Conservation (phyloP, 345 rosid genomes). For the Moricandia moricandioides region DNA sequence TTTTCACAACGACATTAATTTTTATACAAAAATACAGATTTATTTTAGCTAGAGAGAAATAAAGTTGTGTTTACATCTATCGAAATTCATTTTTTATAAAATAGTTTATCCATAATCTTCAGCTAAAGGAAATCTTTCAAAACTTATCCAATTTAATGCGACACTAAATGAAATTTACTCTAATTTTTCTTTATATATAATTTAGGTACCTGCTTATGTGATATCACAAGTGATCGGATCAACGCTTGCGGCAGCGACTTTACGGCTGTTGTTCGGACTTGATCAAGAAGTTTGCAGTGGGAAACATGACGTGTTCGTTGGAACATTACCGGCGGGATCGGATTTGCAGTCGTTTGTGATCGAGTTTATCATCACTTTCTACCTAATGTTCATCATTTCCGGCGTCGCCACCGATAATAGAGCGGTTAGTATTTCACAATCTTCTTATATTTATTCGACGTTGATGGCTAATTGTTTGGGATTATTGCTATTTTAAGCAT, state of each 20-base stretch:
- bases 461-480: background rate
- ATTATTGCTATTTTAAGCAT: background rate
- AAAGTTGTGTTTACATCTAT: background rate
- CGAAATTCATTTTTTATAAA: background rate
- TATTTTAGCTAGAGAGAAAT: background rate
- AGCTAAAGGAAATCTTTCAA: background rate
- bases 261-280: constrained; percentile 56
- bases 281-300: constrained; percentile 46
- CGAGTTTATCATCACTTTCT: constrained; percentile 94
- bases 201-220: constrained; percentile 78
- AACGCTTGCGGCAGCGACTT: constrained; percentile 75
- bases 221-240: constrained; percentile 69
- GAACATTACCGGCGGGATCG: constrained; percentile 75
- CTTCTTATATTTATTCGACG: background rate
- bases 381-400: constrained; percentile 79
- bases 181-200: background rate
- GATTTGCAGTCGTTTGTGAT: constrained; percentile 67
- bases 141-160: background rate
- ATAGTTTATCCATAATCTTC: background rate
- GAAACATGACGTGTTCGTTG: constrained; percentile 57
- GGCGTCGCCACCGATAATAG: constrained; percentile 94
- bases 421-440: constrained; percentile 57
- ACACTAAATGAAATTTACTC: background rate
- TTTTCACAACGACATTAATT: background rate
- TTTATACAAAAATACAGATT: background rate